A percentile compares a stretch with the other conserved stretches of the same genome.
Evolutionary conservation across 352 stramenopile species (phyloP).

Genomic region (Phytopythium chamaehyphon): DNA sequence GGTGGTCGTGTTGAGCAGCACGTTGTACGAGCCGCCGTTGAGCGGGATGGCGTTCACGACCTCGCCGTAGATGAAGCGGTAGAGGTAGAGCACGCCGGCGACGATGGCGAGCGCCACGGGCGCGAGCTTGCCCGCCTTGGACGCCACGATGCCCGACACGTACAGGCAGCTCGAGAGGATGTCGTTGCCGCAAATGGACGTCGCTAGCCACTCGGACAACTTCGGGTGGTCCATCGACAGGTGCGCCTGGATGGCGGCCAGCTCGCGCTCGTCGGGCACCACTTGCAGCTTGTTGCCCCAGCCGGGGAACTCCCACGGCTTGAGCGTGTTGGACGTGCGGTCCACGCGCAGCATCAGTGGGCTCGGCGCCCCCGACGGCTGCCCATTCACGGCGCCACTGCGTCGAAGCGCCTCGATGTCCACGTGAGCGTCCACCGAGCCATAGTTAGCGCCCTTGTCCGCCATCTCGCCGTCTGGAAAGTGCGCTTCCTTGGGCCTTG

Average conservation of each 20-base stretch:
- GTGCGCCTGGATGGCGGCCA: constrained; percentile 71
- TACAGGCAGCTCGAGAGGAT: constrained; percentile 94
- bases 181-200: constrained; percentile 95
- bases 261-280: constrained; percentile 55
- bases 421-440: constrained; percentile 18
- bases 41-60: constrained; percentile 92
- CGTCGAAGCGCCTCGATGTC: constrained; percentile 14
- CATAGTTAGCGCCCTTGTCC: constrained; percentile 4
- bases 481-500: neutral
- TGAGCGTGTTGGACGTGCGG: constrained; percentile 57
- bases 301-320: constrained; percentile 83
- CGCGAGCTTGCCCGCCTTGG: constrained; percentile 89
- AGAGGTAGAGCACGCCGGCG: constrained; percentile 83
- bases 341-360: constrained; percentile 73
- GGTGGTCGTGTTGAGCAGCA: constrained; percentile 94
- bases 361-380: constrained; percentile 21
- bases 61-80: constrained; percentile 94
- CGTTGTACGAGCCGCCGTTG: constrained; percentile 95
- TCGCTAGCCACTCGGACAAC: constrained; percentile 91
- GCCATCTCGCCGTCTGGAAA: constrained; percentile 2
- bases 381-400: constrained; percentile 21
- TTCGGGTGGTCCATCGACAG: constrained; percentile 76
- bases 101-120: constrained; percentile 90
- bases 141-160: constrained; percentile 77
- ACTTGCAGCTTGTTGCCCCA: constrained; percentile 69